Percentiles rank a stretch among this genome's conserved stretches.
phyloP scores from a whole-genome alignment of 2,329 filamentous ascomycete genomes.

The Monosporascus sp. region DNA sequence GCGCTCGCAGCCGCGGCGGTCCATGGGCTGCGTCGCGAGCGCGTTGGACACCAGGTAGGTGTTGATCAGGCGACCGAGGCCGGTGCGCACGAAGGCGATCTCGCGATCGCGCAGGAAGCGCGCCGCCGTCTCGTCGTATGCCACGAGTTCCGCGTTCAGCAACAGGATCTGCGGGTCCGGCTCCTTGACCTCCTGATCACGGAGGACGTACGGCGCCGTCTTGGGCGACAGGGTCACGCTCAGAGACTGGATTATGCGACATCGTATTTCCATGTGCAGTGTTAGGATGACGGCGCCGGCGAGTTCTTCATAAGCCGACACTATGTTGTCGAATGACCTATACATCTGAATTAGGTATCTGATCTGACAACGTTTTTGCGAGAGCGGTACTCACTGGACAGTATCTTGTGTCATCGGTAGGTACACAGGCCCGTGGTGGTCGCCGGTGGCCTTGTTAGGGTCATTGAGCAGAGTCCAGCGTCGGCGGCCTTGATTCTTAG shows the following conservation, averaged over 20 bases:
- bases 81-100: conserved; percentile 67
- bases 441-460: conserved; percentile 50
- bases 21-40: conserved; percentile 72
- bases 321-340: conserved; percentile 79
- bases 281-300: conserved; percentile 75
- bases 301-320: conserved; percentile 77
- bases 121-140: conserved; percentile 77
- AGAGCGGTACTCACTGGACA: conserved; percentile 55
- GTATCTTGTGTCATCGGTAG: conserved; percentile 85
- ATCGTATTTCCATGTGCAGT: conserved; percentile 82
- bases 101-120: conserved; percentile 68
- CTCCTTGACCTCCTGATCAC: conserved; percentile 67
- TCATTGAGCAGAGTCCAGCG: conserved; percentile 80
- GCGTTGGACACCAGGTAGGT: conserved; percentile 69
- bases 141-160: conserved; percentile 78
- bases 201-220: conserved; percentile 56
- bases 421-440: conserved; percentile 61
- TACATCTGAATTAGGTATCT: conserved; percentile 4
- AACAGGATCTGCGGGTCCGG: conserved; percentile 75
- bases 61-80: conserved; percentile 74
- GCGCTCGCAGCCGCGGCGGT: conserved; percentile 72
- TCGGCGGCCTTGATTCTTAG: conserved; percentile 59
- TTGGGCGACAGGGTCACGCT: conserved; percentile 54
- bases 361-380: background rate
- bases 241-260: conserved; percentile 78